Evolutionary conservation across 257 asterid genomes (phyloP), one percentile per base, ranked within the genome.

Genomic region (Rehmannia glutinosa): DNA sequence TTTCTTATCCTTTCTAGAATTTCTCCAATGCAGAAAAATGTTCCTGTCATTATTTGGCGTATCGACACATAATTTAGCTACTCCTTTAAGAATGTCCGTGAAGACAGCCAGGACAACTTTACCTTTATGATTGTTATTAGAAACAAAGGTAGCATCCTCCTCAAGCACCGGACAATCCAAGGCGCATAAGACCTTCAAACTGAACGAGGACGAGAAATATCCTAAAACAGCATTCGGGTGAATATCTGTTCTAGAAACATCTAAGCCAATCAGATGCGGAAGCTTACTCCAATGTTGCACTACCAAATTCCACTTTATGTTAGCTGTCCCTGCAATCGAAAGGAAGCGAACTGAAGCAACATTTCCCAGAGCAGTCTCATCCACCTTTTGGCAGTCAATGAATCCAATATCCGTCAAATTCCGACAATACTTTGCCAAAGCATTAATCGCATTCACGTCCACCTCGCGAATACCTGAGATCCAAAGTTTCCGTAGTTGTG

Each of bases 211-310:
- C 49, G 89, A 77, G 45, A 87, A 81, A 53, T 81, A 66, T 72
- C 88, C 79, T 28, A 81, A 75, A 57, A 84, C 80, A 1, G 62
- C 68, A 74, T 30, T 53, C 16, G 88, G 84, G 62, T 33, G 72
- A 35, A 90, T 72, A 41, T 85, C 88, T 33, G 97, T 87, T 77
- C 94, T 82, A 59, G 97, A 90, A 75, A 85, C 94, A 82, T 90
- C 97, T 61, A 90, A 80, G 21, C 96, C 96, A 10, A 49, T 65
- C 60, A 90, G 80, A 58, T 84, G 62, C 30, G 89, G 90, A 60
- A 84, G 88, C 76, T 80, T 82, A 75, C 77, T 80, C 97, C 93
- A 87, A 36, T 71, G 69, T 62, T 85, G 81, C 15, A 75, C 64
- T 27, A 78, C 86, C 73, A 79, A 59, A 64, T 53, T 64, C 97